Evolutionary conservation across 208 protist genomes (phyloP).

Genomic region (Crithidia brevicula): DNA sequence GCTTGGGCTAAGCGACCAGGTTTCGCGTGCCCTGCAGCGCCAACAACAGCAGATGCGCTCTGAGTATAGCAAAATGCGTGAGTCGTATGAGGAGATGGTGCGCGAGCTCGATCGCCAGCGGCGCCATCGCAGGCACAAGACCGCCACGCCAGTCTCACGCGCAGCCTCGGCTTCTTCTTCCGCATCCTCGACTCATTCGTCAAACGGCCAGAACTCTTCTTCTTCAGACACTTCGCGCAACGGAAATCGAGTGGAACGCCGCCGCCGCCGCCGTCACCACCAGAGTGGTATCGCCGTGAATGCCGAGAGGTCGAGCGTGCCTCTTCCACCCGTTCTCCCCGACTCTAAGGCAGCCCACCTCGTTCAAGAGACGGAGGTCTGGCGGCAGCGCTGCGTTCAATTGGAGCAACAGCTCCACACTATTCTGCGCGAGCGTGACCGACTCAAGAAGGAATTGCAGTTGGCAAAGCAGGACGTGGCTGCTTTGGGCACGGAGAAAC

Average conservation of each 20-base stretch:
- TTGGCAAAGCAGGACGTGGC: slow-evolving; percentile 50
- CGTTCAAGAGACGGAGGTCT: slow-evolving; percentile 77
- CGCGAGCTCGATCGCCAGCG: slow-evolving; percentile 39
- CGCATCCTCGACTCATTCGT: slow-evolving; percentile 3
- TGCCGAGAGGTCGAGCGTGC: background rate
- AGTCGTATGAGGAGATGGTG: slow-evolving; percentile 63
- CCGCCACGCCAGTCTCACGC: slow-evolving; percentile 13
- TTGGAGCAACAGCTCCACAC: slow-evolving; percentile 75
- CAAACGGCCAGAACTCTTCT: background rate
- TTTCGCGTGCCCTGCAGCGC: slow-evolving; percentile 28
- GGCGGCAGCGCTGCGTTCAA: slow-evolving; percentile 72
- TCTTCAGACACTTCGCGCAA: background rate
- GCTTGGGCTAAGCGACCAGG: slow-evolving; percentile 27
- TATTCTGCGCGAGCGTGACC: slow-evolving; percentile 74
- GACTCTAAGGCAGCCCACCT: slow-evolving; percentile 29
- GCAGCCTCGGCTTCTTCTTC: slow-evolving; percentile 13
- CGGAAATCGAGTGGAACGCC: background rate
- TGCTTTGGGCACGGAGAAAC: slow-evolving; percentile 67
- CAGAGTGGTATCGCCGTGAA: background rate
- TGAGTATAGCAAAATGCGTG: slow-evolving; percentile 51
- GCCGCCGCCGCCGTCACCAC: background rate
- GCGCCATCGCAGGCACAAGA: slow-evolving; percentile 4
- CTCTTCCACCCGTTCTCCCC: slow-evolving; percentile 20
- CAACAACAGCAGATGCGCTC: slow-evolving; percentile 36
- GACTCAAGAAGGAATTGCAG: slow-evolving; percentile 50